These are phyloP conservation scores for Comarum palustre DNA, from an alignment of 306 rosid species.

Conservation along the genomic window DNA sequence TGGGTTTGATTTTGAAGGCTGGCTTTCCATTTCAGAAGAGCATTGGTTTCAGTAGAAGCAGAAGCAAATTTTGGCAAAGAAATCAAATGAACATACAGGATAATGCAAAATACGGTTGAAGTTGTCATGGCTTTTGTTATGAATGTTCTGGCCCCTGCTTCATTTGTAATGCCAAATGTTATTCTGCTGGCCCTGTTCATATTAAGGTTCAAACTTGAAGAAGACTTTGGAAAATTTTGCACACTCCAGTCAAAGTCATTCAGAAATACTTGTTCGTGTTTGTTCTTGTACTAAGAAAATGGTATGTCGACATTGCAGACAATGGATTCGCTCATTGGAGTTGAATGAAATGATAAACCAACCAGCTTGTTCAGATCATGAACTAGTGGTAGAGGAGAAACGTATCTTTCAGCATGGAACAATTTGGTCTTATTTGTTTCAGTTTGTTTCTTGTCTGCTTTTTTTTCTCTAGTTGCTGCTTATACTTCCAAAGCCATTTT, in stretches of 20 bases:
- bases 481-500: background rate
- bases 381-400: background rate
- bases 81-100: background rate
- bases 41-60: constrained; percentile 20
- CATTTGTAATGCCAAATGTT: background rate
- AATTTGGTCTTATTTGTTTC: background rate
- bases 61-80: background rate
- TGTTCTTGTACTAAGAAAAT: too few species aligned
- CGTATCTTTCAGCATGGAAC: background rate
- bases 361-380: background rate
- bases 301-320: background rate
- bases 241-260: background rate
- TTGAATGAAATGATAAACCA: background rate
- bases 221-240: background rate
- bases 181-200: background rate
- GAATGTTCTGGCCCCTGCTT: background rate
- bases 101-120: background rate
- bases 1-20: constrained; percentile 5
- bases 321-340: background rate
- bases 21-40: constrained; percentile 40
- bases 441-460: background rate
- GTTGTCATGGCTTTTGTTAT: constrained; percentile 11
- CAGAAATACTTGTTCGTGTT: background rate
- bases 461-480: background rate
- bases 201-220: background rate